Evolutionary conservation across 169 alveolate genomes (phyloP).

Genomic region (Eimeria sp.): DNA sequence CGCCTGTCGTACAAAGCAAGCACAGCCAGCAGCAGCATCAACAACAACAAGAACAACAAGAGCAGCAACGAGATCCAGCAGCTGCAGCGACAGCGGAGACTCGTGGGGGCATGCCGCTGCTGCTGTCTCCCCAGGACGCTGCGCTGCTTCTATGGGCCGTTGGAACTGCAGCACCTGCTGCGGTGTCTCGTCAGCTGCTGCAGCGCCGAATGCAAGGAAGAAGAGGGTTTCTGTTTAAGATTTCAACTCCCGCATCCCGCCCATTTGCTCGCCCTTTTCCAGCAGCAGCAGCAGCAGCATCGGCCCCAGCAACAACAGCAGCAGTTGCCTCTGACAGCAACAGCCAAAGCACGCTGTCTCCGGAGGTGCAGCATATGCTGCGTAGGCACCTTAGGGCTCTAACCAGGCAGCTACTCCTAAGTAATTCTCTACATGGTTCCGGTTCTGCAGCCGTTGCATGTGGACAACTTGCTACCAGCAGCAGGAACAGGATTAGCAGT

Average conservation of each 20-base stretch:
- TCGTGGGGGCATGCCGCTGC: not conserved
- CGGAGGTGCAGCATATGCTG: not conserved
- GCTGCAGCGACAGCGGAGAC: not conserved
- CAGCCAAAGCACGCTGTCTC: not conserved
- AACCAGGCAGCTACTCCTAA: constrained; percentile 27
- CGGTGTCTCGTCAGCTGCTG: constrained; percentile 16
- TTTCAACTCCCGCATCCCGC: not conserved
- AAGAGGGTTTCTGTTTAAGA: not conserved
- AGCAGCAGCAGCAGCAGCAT: constrained; percentile 22
- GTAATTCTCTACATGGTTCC: not conserved
- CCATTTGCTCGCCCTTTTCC: not conserved
- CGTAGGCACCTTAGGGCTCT: constrained; percentile 34
- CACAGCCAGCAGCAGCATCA: constrained; percentile 29
- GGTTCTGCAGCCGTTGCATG: not conserved
- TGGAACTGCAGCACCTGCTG: constrained; percentile 45
- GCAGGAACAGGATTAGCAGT: constrained; percentile 60
- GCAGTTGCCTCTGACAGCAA: not conserved
- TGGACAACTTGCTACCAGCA: not conserved
- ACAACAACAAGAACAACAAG: not conserved
- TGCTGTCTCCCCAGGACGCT: constrained; percentile 64
- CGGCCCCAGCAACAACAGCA: not conserved
- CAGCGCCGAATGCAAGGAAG: not conserved
- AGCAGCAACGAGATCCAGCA: constrained; percentile 9
- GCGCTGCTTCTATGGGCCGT: constrained; percentile 60
- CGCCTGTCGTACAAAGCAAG: constrained; percentile 9